Evolutionary conservation across 768 basidiomycete species (phyloP).

Genomic region (Suillus sp.): DNA sequence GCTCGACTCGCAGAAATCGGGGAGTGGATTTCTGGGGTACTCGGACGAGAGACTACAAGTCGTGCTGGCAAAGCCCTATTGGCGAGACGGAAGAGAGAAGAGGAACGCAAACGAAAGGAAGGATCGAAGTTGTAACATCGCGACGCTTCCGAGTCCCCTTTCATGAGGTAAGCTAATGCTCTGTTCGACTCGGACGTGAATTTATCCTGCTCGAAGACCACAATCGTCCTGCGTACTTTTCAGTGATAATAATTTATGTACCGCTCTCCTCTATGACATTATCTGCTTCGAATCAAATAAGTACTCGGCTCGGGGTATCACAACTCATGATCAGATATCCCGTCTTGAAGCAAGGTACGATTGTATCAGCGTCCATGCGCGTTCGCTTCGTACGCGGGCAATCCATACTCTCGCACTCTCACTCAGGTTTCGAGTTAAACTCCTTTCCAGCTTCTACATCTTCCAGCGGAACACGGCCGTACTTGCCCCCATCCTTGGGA

Average conservation of each 20-base stretch:
- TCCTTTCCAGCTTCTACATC: conserved; percentile 57
- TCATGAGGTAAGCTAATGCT: neutral
- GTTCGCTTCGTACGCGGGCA: neutral
- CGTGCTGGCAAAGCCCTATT: conserved; percentile 74
- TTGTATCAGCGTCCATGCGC: neutral
- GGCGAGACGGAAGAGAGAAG: conserved; percentile 47
- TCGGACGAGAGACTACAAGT: conserved; percentile 72
- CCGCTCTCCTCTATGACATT: neutral
- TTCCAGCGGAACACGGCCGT: conserved; percentile 66
- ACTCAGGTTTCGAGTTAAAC: conserved; percentile 32
- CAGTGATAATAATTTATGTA: neutral
- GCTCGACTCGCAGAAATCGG: conserved; percentile 75
- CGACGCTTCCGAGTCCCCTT: neutral
- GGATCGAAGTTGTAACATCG: conserved; percentile 2
- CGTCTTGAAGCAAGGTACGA: neutral
- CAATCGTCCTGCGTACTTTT: neutral
- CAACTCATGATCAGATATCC: neutral
- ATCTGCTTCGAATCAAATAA: neutral
- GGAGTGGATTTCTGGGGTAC: conserved; percentile 73
- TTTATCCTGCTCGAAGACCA: neutral
- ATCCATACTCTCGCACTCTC: conserved; percentile 1
- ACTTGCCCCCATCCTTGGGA: conserved; percentile 37
- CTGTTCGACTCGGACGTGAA: neutral
- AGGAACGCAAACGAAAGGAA: conserved; percentile 2
- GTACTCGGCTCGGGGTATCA: neutral